A percentile compares a stretch with the other conserved stretches of the same genome.
Conservation (phyloP, 2,329 filamentous ascomycete species). For the Pestalotiopsis sp. region DNA sequence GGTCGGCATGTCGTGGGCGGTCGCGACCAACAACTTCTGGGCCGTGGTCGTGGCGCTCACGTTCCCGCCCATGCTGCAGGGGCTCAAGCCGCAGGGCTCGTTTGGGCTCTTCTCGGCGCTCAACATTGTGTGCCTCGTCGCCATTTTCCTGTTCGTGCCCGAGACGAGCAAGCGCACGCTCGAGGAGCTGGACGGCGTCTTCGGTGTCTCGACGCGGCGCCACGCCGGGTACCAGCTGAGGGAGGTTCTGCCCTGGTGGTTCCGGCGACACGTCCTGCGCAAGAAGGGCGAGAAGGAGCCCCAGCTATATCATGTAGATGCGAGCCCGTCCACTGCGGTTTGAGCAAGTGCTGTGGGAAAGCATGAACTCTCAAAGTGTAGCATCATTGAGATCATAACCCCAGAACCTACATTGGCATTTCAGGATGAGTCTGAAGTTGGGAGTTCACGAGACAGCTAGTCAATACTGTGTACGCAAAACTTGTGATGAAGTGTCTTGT, state of each 20-base stretch:
- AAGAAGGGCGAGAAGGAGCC: neutral
- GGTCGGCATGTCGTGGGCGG: constrained; percentile 50
- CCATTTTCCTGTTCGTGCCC: constrained; percentile 38
- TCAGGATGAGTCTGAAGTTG: too few species aligned
- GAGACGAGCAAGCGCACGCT: constrained; percentile 39
- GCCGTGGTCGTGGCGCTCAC: constrained; percentile 34
- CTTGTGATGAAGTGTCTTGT: too few species aligned
- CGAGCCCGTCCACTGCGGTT: neutral
- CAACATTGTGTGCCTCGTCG: constrained; percentile 46
- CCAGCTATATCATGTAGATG: neutral
- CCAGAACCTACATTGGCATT: too few species aligned
- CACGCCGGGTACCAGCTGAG: constrained; percentile 16
- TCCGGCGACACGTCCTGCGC: constrained; percentile 14
- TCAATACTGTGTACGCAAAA: too few species aligned
- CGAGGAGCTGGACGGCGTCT: constrained; percentile 38
- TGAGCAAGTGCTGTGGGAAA: neutral
- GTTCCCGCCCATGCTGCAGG: constrained; percentile 43
- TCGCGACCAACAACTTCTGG: neutral
- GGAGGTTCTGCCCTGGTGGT: constrained; percentile 17
- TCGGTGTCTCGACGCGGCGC: constrained; percentile 16
- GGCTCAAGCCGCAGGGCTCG: constrained; percentile 44
- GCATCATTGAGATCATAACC: too few species aligned
- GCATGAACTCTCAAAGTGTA: neutral
- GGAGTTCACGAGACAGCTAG: too few species aligned
- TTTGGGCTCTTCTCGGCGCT: constrained; percentile 49